Evolutionary conservation across 2,329 filamentous ascomycete species (phyloP).

Genomic region (Nothopassalora personata): DNA sequence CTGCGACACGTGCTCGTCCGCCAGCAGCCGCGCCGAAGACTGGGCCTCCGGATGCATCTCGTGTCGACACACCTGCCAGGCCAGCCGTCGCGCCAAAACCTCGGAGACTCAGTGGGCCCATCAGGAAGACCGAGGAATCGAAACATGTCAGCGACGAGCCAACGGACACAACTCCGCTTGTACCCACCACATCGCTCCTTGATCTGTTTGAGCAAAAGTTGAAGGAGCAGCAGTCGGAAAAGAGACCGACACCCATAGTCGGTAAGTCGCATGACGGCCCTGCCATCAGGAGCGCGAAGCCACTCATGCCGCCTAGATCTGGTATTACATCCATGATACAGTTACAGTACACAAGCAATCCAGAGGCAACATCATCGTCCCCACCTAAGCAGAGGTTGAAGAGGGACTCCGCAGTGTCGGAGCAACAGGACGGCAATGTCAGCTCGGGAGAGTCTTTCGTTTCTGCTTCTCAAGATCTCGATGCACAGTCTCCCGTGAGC

Average conservation of each 20-base stretch:
- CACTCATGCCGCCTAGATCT: conserved; percentile 22
- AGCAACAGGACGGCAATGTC: neutral
- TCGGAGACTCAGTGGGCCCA: conserved; percentile 21
- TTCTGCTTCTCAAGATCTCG: conserved; percentile 20
- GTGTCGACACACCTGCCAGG: conserved; percentile 10
- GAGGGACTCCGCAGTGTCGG: neutral
- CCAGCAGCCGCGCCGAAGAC: conserved; percentile 1
- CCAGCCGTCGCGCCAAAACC: conserved; percentile 29
- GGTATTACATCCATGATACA: conserved; percentile 31
- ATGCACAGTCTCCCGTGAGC: conserved; percentile 12
- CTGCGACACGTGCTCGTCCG: conserved; percentile 22
- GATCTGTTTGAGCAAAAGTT: conserved; percentile 60
- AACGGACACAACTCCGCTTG: conserved; percentile 23
- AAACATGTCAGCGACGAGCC: conserved; percentile 9
- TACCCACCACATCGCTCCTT: conserved; percentile 60
- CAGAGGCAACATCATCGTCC: conserved; percentile 1
- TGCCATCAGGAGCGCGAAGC: conserved; percentile 40
- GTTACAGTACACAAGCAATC: conserved; percentile 21
- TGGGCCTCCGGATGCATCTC: neutral
- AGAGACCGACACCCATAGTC: conserved; percentile 17
- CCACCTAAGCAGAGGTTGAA: conserved; percentile 4
- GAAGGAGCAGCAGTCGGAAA: conserved; percentile 12
- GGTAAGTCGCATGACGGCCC: conserved; percentile 28
- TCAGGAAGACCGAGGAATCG: conserved; percentile 4
- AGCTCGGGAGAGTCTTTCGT: conserved; percentile 21